Conservation (phyloP, 495 filamentous ascomycete genomes). For the Cryomyces antarcticus region DNA sequence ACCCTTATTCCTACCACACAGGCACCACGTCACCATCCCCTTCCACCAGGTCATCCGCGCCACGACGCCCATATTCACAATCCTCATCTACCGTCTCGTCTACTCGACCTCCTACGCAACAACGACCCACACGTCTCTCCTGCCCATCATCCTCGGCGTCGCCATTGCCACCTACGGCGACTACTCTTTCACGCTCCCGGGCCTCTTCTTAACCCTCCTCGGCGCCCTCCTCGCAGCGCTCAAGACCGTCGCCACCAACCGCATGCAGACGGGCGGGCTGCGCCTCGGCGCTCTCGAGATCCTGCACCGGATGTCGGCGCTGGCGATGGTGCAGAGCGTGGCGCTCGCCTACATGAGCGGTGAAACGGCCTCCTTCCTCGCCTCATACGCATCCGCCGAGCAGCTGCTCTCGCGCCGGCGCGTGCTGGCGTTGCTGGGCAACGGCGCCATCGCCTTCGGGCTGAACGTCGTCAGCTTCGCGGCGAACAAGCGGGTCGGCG, state of each 20-base stretch:
- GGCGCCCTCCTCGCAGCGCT: slow-evolving; percentile 32
- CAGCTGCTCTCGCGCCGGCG: slow-evolving; percentile 2
- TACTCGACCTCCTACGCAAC: slow-evolving; percentile 27
- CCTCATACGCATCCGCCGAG: slow-evolving; percentile 3
- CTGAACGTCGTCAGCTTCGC: slow-evolving; percentile 34
- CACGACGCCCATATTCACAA: slow-evolving; percentile 32
- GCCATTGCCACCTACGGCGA: slow-evolving; percentile 34
- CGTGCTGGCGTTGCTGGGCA: slow-evolving; percentile 19
- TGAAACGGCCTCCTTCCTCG: slow-evolving; percentile 19
- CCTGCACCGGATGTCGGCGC: slow-evolving; percentile 32
- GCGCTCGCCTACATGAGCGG: slow-evolving; percentile 27
- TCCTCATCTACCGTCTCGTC: slow-evolving; percentile 30
- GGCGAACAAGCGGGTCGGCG: slow-evolving; percentile 34
- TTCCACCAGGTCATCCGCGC: slow-evolving; percentile 41
- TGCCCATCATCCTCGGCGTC: slow-evolving; percentile 35
- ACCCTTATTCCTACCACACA: no score
- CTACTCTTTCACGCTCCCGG: slow-evolving; percentile 32
- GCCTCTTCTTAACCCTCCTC: slow-evolving; percentile 31
- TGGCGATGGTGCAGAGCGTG: slow-evolving; percentile 30
- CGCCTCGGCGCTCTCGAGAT: slow-evolving; percentile 31
- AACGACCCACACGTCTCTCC: slow-evolving; percentile 31
- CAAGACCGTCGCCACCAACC: slow-evolving; percentile 37
- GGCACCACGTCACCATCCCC: slow-evolving; percentile 29
- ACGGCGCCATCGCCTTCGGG: slow-evolving; percentile 30
- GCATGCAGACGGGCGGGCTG: slow-evolving; percentile 31